Evolutionary conservation across 1,139 yeast species (phyloP).

Genomic region (Scheffersomyces parashehatae): DNA sequence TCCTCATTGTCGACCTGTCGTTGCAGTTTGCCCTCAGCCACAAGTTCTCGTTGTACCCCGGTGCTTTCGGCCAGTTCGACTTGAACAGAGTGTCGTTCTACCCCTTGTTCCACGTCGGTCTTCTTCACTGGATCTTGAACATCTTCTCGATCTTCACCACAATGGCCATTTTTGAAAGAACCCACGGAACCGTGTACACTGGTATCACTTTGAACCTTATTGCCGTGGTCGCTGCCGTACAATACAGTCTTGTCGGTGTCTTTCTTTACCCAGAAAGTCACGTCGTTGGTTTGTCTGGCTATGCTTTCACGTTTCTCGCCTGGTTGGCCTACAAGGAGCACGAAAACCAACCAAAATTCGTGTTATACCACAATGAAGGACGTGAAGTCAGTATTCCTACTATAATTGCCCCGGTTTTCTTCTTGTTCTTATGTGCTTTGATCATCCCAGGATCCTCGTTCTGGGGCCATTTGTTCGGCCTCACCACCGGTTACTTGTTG

Average conservation of each 20-base stretch:
- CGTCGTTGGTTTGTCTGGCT: conserved; percentile 71
- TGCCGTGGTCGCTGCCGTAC: conserved; percentile 70
- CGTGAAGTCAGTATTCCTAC: conserved; percentile 56
- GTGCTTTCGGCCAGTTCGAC: conserved; percentile 57
- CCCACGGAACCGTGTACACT: conserved; percentile 84
- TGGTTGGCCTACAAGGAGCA: conserved; percentile 66
- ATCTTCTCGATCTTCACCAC: conserved; percentile 60
- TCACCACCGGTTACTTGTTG: conserved; percentile 44
- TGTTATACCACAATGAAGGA: conserved; percentile 22
- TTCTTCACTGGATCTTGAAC: conserved; percentile 67
- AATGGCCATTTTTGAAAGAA: conserved; percentile 66
- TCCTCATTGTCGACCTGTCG: conserved; percentile 33
- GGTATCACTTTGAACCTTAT: conserved; percentile 77
- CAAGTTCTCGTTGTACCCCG: conserved; percentile 48
- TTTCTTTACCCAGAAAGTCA: conserved; percentile 53
- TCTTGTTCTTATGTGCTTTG: conserved; percentile 51
- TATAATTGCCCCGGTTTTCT: conserved; percentile 55
- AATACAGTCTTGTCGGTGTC: conserved; percentile 58
- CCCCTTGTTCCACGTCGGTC: conserved; percentile 65
- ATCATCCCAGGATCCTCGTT: conserved; percentile 65
- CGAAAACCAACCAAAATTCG: conserved; percentile 44
- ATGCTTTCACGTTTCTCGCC: conserved; percentile 72
- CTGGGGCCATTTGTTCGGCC: conserved; percentile 63
- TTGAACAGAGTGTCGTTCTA: conserved; percentile 71
- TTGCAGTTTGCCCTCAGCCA: conserved; percentile 13